Conservation (phyloP, 176 grass and related monocot genomes). For the Triticum monococcum region DNA sequence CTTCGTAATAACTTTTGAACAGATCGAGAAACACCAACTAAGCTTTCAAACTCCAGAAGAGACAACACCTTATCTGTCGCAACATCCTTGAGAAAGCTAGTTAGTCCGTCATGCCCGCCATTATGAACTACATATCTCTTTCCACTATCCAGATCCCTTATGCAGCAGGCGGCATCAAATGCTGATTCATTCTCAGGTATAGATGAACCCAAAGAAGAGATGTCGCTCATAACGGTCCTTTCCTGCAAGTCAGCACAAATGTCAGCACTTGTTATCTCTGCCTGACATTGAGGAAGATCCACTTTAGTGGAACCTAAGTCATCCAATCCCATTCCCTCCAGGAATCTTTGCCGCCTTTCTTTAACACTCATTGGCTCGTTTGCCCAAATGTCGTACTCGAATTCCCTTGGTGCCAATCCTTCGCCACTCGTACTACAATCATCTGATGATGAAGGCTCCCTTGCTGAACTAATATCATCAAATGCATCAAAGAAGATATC, state of each 20-base stretch:
- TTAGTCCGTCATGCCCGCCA: conserved; percentile 10
- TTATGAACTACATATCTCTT: conserved; percentile 45
- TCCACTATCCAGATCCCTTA: conserved; percentile 53
- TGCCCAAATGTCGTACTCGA: conserved; percentile 55
- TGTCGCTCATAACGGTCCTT: conserved; percentile 10
- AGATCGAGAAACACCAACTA: conserved; percentile 51
- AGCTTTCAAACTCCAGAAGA: conserved; percentile 57
- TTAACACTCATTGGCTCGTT: conserved; percentile 59
- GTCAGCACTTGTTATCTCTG: conserved; percentile 24
- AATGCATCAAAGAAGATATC: conserved; percentile 76
- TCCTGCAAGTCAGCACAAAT: conserved; percentile 38
- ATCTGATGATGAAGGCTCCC: conserved; percentile 51
- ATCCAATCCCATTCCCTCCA: conserved; percentile 58
- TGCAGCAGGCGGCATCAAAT: conserved; percentile 29
- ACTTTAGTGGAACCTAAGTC: conserved; percentile 30
- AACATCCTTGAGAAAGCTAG: conserved; percentile 56
- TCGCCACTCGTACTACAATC: conserved; percentile 43
- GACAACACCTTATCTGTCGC: conserved; percentile 62
- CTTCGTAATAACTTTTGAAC: conserved; percentile 41
- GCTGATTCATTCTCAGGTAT: conserved; percentile 20
- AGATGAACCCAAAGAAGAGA: conserved; percentile 28
- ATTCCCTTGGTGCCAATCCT: conserved; percentile 15
- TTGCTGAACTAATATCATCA: conserved; percentile 44
- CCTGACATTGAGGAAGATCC: conserved; percentile 10
- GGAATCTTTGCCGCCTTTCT: conserved; percentile 71